phyloP scores from a whole-genome alignment of 225 moss, liverwort and hornwort genomes.

The Thuidium tamariscinum region DNA sequence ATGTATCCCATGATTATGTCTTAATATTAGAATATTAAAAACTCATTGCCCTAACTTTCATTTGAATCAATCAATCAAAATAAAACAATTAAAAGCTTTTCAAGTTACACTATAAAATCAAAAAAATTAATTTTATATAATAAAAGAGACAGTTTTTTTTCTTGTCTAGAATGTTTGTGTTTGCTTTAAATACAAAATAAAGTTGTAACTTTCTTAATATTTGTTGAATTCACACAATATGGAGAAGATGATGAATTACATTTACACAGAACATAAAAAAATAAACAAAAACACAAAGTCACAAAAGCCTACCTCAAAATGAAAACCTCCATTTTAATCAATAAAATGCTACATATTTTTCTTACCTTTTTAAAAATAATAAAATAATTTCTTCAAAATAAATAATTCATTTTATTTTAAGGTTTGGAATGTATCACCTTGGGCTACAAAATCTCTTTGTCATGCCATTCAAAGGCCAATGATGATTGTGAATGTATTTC shows the following conservation, averaged over 20 bases:
- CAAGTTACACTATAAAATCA: too few relatives aligned
- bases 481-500: too few relatives aligned
- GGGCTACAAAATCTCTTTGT: not conserved
- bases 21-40: not conserved
- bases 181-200: too few relatives aligned
- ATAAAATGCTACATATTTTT: not conserved
- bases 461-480: too few relatives aligned
- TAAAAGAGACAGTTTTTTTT: not conserved
- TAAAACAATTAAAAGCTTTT: not conserved
- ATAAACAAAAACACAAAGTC: not conserved
- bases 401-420: not conserved
- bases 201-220: too few relatives aligned
- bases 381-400: fast-evolving
- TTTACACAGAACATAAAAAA: not conserved
- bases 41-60: not conserved
- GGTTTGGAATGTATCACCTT: not conserved
- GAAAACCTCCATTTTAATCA: not conserved
- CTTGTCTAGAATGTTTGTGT: fast-evolving
- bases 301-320: fast-evolving
- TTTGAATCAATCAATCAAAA: not conserved
- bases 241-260: too few relatives aligned
- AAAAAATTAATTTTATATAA: fast-evolving
- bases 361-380: not conserved
- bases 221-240: not conserved
- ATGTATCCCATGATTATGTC: not conserved